Evolutionary conservation across 805 yeast genomes (phyloP), one percentile per base, ranked within the genome.

Genomic region (Candida sanyiensis): DNA sequence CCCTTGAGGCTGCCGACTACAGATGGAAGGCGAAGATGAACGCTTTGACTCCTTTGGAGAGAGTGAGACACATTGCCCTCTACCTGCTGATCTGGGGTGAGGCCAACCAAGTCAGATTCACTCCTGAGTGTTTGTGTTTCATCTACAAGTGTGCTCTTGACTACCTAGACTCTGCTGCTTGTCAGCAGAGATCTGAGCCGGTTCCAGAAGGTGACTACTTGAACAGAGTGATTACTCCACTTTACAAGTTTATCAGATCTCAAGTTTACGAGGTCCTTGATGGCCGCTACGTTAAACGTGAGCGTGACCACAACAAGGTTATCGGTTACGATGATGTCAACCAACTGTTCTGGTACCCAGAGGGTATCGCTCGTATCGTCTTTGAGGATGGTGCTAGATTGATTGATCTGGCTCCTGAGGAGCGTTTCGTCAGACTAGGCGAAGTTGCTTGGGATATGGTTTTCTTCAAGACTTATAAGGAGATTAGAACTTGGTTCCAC

Each of bases 271-370:
- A 83, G 64, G 75, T 83, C 51, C 73, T 75, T 46, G 87, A 83
- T 51, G 93, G 93, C 44, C 79, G 87, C 64, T 83, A 74, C 52
- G 81, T 83, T 45, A 83, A 83, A 63, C 81, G 95, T 67, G 93
- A 84, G 69, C 79, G 69, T 58, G 95, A 84, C 61, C 95, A 84
- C 64, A 80, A 80, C 66, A 69, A 77, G 49, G 69, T 84, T 47
- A 74, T 84, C 55, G 94, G 98, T 63, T 93, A 93, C 63, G 99
- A 93, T 70, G 99, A 93, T 71, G 95, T 93, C 45, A 93, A 93
- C 66, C 99, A 93, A 72, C 74, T 93, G 54, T 93, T 94, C 69
- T 93, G 99, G 99, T 93, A 94, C 67, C 97, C 97, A 34, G 97
- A 94, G 68, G 99, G 98, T 73, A 84, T 93, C 49, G 81, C 94